Conservation (phyloP, 176 grass and related monocot genomes). For the Oryza brachyantha region DNA sequence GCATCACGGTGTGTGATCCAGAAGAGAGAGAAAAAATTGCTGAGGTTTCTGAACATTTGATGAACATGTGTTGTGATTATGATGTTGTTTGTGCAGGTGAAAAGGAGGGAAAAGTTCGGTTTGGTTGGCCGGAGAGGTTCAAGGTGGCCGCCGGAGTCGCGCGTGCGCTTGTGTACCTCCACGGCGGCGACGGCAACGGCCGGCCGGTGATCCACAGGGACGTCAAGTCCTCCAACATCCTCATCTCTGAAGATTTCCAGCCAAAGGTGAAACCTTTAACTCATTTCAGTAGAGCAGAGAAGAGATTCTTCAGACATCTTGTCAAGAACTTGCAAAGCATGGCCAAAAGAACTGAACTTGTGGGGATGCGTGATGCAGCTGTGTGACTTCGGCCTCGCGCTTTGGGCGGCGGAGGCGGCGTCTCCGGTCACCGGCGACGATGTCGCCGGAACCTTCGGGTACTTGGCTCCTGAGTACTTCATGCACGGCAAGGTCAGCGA, state of each 20-base stretch:
- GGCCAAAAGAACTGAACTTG: not conserved
- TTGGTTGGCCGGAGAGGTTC: constrained; percentile 74
- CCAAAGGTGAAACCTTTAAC: constrained; percentile 66
- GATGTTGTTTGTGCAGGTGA: constrained; percentile 34
- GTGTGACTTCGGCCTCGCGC: constrained; percentile 84
- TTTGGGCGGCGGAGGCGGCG: constrained; percentile 54
- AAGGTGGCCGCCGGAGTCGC: constrained; percentile 65
- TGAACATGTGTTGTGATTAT: not conserved
- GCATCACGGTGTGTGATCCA: constrained; percentile 43
- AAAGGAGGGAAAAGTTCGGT: not conserved
- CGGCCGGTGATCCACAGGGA: constrained; percentile 74
- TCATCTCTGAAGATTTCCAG: constrained; percentile 61
- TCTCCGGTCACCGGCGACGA: constrained; percentile 49
- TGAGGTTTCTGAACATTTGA: not conserved
- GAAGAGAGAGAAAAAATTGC: not conserved
- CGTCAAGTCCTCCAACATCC: constrained; percentile 93
- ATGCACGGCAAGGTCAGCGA: constrained; percentile 92
- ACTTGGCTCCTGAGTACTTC: constrained; percentile 93
- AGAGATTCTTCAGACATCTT: not conserved
- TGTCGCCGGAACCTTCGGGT: constrained; percentile 90
- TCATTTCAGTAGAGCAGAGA: too few species aligned
- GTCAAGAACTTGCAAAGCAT: not conserved
- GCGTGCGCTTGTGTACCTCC: constrained; percentile 56
- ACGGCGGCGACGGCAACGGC: constrained; percentile 28
- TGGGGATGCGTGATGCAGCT: constrained; percentile 32